Percentiles rank a stretch among this genome's conserved stretches.
Evolutionary conservation across 2,329 filamentous ascomycete species (phyloP).

Genomic region (Diaporthe sp.): DNA sequence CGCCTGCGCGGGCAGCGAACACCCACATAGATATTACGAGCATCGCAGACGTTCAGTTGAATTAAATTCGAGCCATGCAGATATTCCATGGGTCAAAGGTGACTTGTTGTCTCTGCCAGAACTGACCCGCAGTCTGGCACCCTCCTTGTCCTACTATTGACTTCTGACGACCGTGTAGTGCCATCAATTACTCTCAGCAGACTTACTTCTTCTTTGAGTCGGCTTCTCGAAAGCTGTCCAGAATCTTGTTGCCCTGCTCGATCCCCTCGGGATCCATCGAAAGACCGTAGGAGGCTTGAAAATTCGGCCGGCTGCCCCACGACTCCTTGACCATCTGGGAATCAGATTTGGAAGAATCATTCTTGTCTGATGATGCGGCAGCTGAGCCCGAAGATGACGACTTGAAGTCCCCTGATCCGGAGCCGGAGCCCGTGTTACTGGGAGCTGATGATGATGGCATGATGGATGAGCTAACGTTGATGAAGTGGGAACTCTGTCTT

Average conservation of each 20-base stretch:
- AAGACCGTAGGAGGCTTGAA: constrained; percentile 26
- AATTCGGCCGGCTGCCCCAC: constrained; percentile 5
- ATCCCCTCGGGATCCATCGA: constrained; percentile 26
- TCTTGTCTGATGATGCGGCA: not conserved
- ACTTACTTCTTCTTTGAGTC: not conserved
- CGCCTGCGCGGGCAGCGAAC: not conserved
- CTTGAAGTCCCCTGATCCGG: not conserved
- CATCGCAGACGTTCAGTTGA: not conserved
- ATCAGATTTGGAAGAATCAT: not conserved
- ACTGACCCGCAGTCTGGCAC: not conserved
- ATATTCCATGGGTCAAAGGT: not conserved
- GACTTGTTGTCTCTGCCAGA: not conserved
- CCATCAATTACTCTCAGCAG: not conserved
- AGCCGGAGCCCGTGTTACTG: not conserved
- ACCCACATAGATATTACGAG: rapidly evolving
- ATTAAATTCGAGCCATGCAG: not conserved
- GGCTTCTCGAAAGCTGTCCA: constrained; percentile 5
- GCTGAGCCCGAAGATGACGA: not conserved
- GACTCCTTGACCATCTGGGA: constrained; percentile 14
- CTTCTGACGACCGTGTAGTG: not conserved
- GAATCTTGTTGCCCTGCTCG: constrained; percentile 18
- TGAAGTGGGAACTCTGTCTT: not conserved
- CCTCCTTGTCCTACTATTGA: no score
- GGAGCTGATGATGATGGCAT: not conserved
- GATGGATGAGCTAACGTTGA: not conserved